Evolutionary conservation across 116 monocot genomes (phyloP).

Genomic region (Iris pallida): DNA sequence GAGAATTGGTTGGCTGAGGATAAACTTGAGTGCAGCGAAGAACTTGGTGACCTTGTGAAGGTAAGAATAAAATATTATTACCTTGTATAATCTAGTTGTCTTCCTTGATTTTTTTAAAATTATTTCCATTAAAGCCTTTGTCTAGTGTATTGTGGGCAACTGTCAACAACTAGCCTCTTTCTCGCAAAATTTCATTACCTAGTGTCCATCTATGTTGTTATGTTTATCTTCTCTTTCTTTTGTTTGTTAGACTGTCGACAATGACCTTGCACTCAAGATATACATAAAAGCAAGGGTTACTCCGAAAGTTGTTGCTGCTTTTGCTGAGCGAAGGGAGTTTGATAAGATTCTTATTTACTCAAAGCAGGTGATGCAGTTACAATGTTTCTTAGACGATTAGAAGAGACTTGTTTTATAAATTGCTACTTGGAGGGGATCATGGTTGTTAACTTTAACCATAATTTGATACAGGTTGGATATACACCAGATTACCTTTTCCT

Average conservation of each 20-base stretch:
- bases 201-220: background rate
- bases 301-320: slow-evolving; percentile 99
- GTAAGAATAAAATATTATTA: slow-evolving; percentile 19
- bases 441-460: background rate
- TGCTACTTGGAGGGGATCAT: background rate
- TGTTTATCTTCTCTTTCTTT: slow-evolving; percentile 12
- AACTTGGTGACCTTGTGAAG: slow-evolving; percentile 99
- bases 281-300: slow-evolving; percentile 99
- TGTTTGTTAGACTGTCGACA: slow-evolving; percentile 81
- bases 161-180: too few relatives aligned
- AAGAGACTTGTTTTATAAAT: background rate
- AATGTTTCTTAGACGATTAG: background rate
- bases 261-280: slow-evolving; percentile 96
- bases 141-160: too few relatives aligned
- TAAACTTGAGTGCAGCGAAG: slow-evolving; percentile 99
- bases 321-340: slow-evolving; percentile 97
- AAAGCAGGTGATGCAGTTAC: slow-evolving; percentile 63
- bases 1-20: slow-evolving; percentile 99
- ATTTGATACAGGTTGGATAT: slow-evolving; percentile 71
- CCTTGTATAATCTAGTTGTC: background rate
- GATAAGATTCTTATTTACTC: slow-evolving; percentile 99
- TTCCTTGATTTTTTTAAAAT: slow-evolving; percentile 5
- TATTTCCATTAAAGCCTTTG: background rate
- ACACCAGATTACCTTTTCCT: slow-evolving; percentile 97
- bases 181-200: too few relatives aligned